These are phyloP conservation scores for Quercus wislizeni DNA, from an alignment of 306 rosid species.

Conservation along the genomic window DNA sequence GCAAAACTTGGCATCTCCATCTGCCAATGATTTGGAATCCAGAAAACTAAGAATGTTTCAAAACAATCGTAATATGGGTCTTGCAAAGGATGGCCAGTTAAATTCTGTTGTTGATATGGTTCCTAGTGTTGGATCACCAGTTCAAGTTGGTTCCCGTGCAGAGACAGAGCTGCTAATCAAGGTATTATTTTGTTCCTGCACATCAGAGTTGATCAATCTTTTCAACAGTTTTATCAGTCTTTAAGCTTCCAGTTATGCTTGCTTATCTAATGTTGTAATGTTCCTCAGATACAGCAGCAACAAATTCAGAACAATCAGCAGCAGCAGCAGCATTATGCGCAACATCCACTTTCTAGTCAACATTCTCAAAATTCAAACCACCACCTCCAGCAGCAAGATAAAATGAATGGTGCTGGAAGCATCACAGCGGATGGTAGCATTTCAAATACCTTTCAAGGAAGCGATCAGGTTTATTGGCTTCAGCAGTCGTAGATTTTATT, in stretches of 20 bases:
- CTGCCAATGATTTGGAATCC: constrained; percentile 42
- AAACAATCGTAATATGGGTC: constrained; percentile 39
- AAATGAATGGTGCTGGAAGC: constrained; percentile 37
- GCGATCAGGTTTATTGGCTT: constrained; percentile 48
- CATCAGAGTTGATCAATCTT: constrained; percentile 11
- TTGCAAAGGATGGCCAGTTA: constrained; percentile 45
- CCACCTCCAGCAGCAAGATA: constrained; percentile 48
- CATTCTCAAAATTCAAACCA: constrained; percentile 44
- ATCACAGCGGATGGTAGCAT: constrained; percentile 33
- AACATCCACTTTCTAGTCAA: constrained; percentile 44
- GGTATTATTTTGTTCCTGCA: constrained; percentile 37
- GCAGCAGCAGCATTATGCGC: constrained; percentile 38
- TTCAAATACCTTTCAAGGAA: constrained; percentile 47
- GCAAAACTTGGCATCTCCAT: constrained; percentile 44
- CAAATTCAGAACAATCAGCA: constrained; percentile 43
- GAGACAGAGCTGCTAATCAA: constrained; percentile 43
- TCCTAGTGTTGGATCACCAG: constrained; percentile 40
- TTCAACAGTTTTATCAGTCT: constrained; percentile 2
- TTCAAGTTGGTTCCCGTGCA: constrained; percentile 44
- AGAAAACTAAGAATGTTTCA: constrained; percentile 36
- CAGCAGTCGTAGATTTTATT: neutral
- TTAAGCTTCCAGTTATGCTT: constrained; percentile 11
- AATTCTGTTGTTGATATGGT: constrained; percentile 31
- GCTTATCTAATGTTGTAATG: constrained; percentile 12
- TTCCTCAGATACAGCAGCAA: constrained; percentile 35